A percentile compares a stretch with the other conserved stretches of the same genome.
Conservation (phyloP, 202 grass and related monocot species). For the Saccharum hybrid region DNA sequence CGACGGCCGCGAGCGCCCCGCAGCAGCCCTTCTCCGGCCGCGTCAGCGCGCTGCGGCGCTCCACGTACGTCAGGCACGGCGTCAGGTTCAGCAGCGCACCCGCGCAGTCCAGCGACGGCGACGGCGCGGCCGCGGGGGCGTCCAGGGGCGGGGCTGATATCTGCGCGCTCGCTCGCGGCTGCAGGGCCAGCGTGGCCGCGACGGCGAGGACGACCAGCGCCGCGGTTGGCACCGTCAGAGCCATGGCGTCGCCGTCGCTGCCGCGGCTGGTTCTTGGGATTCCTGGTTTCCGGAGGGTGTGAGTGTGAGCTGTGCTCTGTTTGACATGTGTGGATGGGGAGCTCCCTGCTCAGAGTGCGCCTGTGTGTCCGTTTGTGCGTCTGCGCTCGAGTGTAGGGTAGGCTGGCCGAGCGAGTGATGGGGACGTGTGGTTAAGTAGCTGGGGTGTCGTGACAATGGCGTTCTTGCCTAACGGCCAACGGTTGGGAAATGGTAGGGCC, state of each 20-base stretch:
- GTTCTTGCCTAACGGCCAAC: constrained; percentile 28
- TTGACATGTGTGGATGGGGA: constrained; percentile 48
- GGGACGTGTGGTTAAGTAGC: background rate
- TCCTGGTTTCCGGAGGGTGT: constrained; percentile 43
- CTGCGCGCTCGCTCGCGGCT: constrained; percentile 15
- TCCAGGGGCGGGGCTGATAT: background rate
- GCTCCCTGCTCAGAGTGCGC: constrained; percentile 25
- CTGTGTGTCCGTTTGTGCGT: constrained; percentile 23
- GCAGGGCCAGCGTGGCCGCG: constrained; percentile 9
- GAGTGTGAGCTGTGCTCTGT: constrained; percentile 20
- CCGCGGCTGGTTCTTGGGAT: constrained; percentile 2
- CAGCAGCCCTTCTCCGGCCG: constrained; percentile 88
- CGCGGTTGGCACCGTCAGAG: constrained; percentile 28
- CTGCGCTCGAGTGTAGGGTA: background rate
- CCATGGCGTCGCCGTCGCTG: constrained; percentile 18
- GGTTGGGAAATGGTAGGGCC: background rate
- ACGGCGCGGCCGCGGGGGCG: constrained; percentile 38
- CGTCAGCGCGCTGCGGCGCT: constrained; percentile 68
- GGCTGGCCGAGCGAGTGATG: background rate
- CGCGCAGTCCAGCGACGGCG: constrained; percentile 55
- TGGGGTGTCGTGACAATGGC: background rate
- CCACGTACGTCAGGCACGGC: constrained; percentile 84
- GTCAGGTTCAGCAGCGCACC: constrained; percentile 62
- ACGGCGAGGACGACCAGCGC: constrained; percentile 10
- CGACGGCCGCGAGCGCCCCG: constrained; percentile 50